Conservation (phyloP, 1,139 yeast genomes). For the Saccharomycopsis phalli region DNA sequence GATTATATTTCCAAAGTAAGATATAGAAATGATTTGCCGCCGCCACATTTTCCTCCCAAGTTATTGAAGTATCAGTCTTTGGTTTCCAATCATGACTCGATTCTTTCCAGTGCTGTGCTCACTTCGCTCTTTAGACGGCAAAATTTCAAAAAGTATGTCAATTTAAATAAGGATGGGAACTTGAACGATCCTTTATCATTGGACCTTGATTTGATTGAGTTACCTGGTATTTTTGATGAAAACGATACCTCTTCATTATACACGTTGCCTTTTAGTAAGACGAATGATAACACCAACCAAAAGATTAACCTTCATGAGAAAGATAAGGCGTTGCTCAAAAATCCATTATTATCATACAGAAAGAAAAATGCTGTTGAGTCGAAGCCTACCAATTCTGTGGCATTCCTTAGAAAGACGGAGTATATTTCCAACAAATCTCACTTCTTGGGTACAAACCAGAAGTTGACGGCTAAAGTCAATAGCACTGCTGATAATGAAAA, state of each 20-base stretch:
- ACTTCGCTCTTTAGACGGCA: conserved; percentile 71
- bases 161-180: conserved; percentile 50
- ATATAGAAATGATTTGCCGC: conserved; percentile 81
- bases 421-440: conserved; percentile 50
- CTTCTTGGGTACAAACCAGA: conserved; percentile 22
- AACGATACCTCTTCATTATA: conserved; percentile 43
- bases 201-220: conserved; percentile 52
- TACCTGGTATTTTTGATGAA: conserved; percentile 62
- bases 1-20: conserved; percentile 84
- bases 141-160: conserved; percentile 57
- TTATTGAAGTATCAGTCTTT: conserved; percentile 48
- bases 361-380: conserved; percentile 37
- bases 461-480: too few species aligned
- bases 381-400: conserved; percentile 50
- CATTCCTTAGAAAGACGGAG: conserved; percentile 90
- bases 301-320: conserved; percentile 54
- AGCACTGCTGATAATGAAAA: conserved; percentile 17
- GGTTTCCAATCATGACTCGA: conserved; percentile 34
- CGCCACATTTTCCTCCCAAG: conserved; percentile 91
- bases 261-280: conserved; percentile 23
- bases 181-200: conserved; percentile 53
- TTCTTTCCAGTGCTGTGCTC: conserved; percentile 55
- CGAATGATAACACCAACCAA: conserved; percentile 25
- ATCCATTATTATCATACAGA: conserved; percentile 38
- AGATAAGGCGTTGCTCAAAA: conserved; percentile 70